phyloP scores from a whole-genome alignment of 805 yeast species.

The Millerozyma miso region DNA sequence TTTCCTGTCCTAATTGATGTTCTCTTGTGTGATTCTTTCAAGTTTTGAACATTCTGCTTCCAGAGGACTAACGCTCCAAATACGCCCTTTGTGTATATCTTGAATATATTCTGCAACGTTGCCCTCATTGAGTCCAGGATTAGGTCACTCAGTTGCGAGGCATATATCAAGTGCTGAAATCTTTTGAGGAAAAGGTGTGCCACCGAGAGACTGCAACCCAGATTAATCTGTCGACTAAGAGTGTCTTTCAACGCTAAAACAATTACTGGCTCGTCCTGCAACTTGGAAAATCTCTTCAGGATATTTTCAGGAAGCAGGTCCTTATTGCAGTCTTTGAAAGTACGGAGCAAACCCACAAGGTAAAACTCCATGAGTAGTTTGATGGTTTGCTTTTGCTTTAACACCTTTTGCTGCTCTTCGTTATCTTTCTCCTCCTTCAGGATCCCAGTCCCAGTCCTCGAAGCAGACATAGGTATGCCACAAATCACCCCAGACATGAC shows the following conservation, averaged over 20 bases:
- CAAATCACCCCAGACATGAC: slow-evolving; percentile 41
- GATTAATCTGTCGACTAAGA: slow-evolving; percentile 21
- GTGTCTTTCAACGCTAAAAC: slow-evolving; percentile 25
- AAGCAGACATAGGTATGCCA: slow-evolving; percentile 26
- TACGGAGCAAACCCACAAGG: slow-evolving; percentile 52
- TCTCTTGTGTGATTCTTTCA: slow-evolving; percentile 41
- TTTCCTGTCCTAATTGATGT: slow-evolving; percentile 68
- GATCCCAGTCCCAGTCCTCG: neutral
- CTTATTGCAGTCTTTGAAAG: slow-evolving; percentile 38
- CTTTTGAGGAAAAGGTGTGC: slow-evolving; percentile 49
- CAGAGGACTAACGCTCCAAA: slow-evolving; percentile 31
- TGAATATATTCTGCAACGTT: slow-evolving; percentile 33
- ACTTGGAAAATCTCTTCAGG: slow-evolving; percentile 23
- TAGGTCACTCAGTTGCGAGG: slow-evolving; percentile 21
- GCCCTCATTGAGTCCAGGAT: slow-evolving; percentile 22
- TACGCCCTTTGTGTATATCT: slow-evolving; percentile 40
- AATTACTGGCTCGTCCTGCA: slow-evolving; percentile 17
- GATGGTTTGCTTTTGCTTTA: slow-evolving; percentile 44
- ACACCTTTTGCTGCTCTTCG: slow-evolving; percentile 43
- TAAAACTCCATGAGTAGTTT: slow-evolving; percentile 56
- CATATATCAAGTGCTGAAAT: slow-evolving; percentile 31
- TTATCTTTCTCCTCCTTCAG: slow-evolving; percentile 18
- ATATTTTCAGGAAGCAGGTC: slow-evolving; percentile 44
- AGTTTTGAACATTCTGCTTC: slow-evolving; percentile 30
- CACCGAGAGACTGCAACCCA: slow-evolving; percentile 30